These are phyloP conservation scores for Umbilicus rupestris DNA, from an alignment of 164 flowering plant species.

Conservation along the genomic window DNA sequence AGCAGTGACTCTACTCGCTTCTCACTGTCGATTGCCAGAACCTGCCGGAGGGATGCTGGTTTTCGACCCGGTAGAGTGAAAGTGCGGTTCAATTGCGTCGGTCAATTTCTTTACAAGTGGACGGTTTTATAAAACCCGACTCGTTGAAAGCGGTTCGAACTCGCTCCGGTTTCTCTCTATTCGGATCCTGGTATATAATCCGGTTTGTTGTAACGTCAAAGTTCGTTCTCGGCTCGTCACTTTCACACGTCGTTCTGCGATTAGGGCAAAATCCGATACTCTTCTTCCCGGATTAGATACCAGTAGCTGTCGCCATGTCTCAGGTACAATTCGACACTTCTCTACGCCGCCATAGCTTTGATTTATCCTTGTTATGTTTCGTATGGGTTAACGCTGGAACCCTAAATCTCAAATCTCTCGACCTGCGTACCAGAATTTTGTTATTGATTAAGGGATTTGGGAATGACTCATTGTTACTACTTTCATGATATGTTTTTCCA, in stretches of 20 bases:
- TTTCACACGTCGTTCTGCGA: neutral
- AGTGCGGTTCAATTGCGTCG: too few species aligned
- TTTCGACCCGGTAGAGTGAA: too few species aligned
- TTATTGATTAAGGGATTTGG: neutral
- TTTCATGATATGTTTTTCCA: neutral
- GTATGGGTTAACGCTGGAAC: neutral
- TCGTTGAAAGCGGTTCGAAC: neutral
- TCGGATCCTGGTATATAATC: neutral
- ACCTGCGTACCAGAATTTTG: neutral
- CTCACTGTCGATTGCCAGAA: too few species aligned
- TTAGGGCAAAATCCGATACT: slow-evolving; percentile 3
- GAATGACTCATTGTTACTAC: neutral
- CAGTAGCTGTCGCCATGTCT: slow-evolving; percentile 1
- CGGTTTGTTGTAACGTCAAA: too few species aligned
- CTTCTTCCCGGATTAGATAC: neutral
- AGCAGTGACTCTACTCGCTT: too few species aligned
- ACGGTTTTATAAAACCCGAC: too few species aligned
- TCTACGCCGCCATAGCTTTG: too few species aligned
- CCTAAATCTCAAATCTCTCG: neutral
- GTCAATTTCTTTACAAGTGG: too few species aligned
- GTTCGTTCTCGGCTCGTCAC: neutral
- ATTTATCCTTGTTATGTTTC: neutral
- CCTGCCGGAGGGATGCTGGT: too few species aligned
- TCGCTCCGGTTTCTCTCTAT: neutral
- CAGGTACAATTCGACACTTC: neutral